A percentile compares a stretch with the other conserved stretches of the same genome.
These are phyloP conservation scores for Raphanus raphanistrum DNA, from an alignment of 345 rosid genomes.

Conservation along the genomic window DNA sequence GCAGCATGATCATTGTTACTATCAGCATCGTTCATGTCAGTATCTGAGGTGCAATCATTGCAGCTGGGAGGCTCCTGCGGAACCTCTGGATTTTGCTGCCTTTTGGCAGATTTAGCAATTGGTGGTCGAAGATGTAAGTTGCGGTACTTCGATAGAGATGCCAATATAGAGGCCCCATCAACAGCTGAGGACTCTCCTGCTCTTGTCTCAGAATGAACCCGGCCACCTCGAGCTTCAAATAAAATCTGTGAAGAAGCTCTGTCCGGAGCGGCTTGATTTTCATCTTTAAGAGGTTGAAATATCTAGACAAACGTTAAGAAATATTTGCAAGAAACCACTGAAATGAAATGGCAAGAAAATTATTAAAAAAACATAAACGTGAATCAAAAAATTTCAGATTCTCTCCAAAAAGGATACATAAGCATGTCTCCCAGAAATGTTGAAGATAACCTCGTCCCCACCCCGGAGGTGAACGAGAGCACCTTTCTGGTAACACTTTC, in stretches of 20 bases:
- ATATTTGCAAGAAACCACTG: conserved; percentile 17
- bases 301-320: conserved; percentile 63
- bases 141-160: conserved; percentile 68
- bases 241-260: not conserved
- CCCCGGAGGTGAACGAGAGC: conserved; percentile 55
- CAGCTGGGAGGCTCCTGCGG: conserved; percentile 56
- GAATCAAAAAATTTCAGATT: not conserved
- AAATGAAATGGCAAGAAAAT: not conserved
- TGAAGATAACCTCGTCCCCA: conserved; percentile 91
- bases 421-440: conserved; percentile 69
- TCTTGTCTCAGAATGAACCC: conserved; percentile 74
- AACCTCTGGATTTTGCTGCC: conserved; percentile 59
- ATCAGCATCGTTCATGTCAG: conserved; percentile 66
- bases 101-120: conserved; percentile 52
- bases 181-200: conserved; percentile 83
- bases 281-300: not conserved
- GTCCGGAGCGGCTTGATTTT: not conserved
- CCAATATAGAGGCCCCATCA: conserved; percentile 88
- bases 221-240: conserved; percentile 69
- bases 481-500: conserved; percentile 53
- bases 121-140: conserved; percentile 63
- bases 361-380: conserved; percentile 18
- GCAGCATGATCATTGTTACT: conserved; percentile 51
- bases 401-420: conserved; percentile 83
- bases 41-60: conserved; percentile 54